phyloP scores from a whole-genome alignment of 1,284 basidiomycete species.

The Melampsora larici-populina region DNA sequence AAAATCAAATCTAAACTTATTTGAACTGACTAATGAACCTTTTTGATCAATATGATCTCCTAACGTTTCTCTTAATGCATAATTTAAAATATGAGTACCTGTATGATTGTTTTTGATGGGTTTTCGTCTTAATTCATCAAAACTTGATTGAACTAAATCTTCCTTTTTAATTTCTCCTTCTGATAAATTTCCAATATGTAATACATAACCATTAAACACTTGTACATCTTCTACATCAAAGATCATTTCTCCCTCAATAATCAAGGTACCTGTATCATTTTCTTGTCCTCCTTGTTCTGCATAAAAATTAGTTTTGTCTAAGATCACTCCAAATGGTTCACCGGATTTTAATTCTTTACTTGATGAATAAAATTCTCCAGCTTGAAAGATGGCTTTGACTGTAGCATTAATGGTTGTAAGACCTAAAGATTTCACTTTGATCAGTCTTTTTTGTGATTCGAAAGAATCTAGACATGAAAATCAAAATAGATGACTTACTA shows the following conservation, averaged over 20 bases:
- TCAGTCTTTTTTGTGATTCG: too few species aligned
- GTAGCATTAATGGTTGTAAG: slow-evolving; percentile 64
- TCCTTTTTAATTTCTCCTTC: slow-evolving; percentile 68
- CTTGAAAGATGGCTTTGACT: slow-evolving; percentile 82
- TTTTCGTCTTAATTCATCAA: slow-evolving; percentile 83
- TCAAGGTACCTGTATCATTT: slow-evolving; percentile 89
- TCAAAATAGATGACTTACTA: slow-evolving; percentile 59
- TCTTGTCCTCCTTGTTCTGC: slow-evolving; percentile 97
- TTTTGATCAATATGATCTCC: slow-evolving; percentile 98
- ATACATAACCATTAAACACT: slow-evolving; percentile 74
- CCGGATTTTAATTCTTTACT: slow-evolving; percentile 64
- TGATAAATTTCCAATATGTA: slow-evolving; percentile 76
- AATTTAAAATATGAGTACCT: slow-evolving; percentile 97
- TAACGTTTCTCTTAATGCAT: slow-evolving; percentile 80
- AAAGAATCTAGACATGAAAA: background rate
- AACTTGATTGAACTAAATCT: slow-evolving; percentile 68
- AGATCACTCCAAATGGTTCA: slow-evolving; percentile 74
- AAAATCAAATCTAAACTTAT: slow-evolving; percentile 96
- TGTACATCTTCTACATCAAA: slow-evolving; percentile 94
- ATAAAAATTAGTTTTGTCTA: slow-evolving; percentile 96
- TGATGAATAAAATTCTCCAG: slow-evolving; percentile 70
- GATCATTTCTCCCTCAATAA: slow-evolving; percentile 76
- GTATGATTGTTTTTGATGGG: slow-evolving; percentile 97
- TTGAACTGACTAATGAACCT: slow-evolving; percentile 91
- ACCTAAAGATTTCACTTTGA: background rate